Conservation (phyloP, 352 stramenopile species). For the Blastocystis sp. region DNA sequence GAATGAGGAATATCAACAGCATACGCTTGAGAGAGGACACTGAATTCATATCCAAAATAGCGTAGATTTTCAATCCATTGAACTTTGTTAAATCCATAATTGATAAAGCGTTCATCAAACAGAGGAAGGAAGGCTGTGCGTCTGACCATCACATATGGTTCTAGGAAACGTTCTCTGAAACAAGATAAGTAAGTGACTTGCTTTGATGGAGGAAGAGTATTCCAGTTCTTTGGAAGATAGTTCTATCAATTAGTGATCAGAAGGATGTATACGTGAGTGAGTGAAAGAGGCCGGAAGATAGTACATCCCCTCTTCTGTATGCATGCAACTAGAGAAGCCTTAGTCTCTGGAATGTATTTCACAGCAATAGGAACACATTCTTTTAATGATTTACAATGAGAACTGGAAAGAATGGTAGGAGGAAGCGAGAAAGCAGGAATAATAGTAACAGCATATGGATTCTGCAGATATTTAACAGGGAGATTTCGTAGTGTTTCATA, state of each 20-base stretch:
- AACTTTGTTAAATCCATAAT: conserved; percentile 62
- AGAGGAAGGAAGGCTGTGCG: neutral
- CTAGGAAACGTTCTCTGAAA: conserved; percentile 45
- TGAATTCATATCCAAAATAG: conserved; percentile 51
- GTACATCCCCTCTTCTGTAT: neutral
- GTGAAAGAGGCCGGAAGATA: conserved; percentile 19
- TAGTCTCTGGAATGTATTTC: conserved; percentile 17
- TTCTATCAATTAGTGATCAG: neutral
- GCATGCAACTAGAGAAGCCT: neutral
- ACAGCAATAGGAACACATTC: neutral
- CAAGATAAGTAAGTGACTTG: neutral
- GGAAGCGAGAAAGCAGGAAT: conserved; percentile 50
- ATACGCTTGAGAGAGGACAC: conserved; percentile 39
- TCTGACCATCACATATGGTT: conserved; percentile 56
- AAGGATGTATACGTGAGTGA: neutral
- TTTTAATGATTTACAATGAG: neutral
- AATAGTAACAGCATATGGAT: conserved; percentile 32
- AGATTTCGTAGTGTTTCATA: conserved; percentile 16
- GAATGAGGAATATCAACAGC: conserved; percentile 61
- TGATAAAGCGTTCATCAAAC: conserved; percentile 60
- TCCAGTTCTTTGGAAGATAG: conserved; percentile 48
- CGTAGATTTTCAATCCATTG: conserved; percentile 60
- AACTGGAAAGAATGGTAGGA: neutral
- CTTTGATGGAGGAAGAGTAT: neutral
- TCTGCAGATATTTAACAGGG: neutral